Base-by-base conservation (phyloP, 257 asterid genomes). In the Plectranthus barbatus region DNA sequence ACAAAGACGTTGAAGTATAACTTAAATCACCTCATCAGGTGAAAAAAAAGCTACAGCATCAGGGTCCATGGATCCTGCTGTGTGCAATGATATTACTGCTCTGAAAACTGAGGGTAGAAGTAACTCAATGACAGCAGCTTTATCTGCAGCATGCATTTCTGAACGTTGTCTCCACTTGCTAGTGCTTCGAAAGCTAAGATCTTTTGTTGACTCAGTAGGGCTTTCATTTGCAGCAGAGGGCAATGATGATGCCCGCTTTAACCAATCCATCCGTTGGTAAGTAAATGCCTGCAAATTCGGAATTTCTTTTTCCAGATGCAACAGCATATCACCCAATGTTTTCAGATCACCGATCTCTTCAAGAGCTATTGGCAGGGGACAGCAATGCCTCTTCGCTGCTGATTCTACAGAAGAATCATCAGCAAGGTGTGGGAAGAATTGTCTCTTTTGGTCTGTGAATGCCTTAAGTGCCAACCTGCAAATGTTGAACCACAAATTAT, bases 381-480 rank as follows among this genome's bases (percentile, higher is more conserved):
- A 79, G 78, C 85, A 78, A 20, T 57, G 85, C 77, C 81, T 85
- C 80, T 86, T 92, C 40, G 79, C 29, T 57, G 83, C 77, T 50
- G 95, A 54, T 76, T 83, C 97, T 61, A 24, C 72, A 53, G 61
- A 64, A 62, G 79, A 73, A 75, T 62, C 88, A 60, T 84, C 85
- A 37, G 81, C 85, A 42, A 92, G 88, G 68, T 89, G 97, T 18
- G 95, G 95, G 71, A 92, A 92, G 70, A 86, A 86, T 48, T 86
- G 86, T 69, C 82, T 76, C 65, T 92, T 92, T 79, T 92, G 97
- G 79, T 87, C 95, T 29, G 84, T 82, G 70, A 92, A 92, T 41
- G 96, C 97, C 74, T 85, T 86, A 26, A 92, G 96, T 73, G 99
- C 99, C 85, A 92, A 83, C 76, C 97, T 90, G 84, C 60, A 65